Percentiles rank a stretch among this genome's conserved stretches.
Evolutionary conservation across 2,329 filamentous ascomycete genomes (phyloP).

Genomic region (Cadophora sp.): DNA sequence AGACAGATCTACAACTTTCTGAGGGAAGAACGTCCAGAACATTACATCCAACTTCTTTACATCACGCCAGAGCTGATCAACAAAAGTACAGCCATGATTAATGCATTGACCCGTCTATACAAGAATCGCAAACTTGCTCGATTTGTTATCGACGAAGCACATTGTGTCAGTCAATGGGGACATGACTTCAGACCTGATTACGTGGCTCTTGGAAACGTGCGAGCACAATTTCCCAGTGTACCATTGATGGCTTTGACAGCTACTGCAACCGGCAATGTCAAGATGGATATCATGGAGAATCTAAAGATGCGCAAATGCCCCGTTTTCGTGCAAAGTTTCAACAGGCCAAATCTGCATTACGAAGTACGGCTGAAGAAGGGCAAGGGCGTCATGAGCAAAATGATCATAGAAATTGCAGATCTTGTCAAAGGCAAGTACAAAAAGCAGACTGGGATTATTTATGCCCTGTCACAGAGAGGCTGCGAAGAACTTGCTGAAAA

Average conservation of each 20-base stretch:
- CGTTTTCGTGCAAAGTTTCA: slow-evolving; percentile 91
- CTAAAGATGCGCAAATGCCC: slow-evolving; percentile 80
- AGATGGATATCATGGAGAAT: slow-evolving; percentile 89
- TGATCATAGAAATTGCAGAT: slow-evolving; percentile 59
- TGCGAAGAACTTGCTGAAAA: slow-evolving; percentile 81
- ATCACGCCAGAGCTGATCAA: slow-evolving; percentile 97
- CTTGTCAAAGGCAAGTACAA: slow-evolving; percentile 74
- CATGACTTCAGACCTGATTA: slow-evolving; percentile 98
- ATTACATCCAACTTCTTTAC: slow-evolving; percentile 85
- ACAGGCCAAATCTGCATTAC: slow-evolving; percentile 92
- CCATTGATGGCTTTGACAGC: slow-evolving; percentile 95
- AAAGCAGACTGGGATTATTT: slow-evolving; percentile 86
- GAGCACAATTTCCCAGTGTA: slow-evolving; percentile 75
- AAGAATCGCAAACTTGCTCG: slow-evolving; percentile 76
- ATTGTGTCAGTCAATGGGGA: slow-evolving; percentile 99
- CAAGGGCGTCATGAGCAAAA: slow-evolving; percentile 59
- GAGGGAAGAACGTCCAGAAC: slow-evolving; percentile 69
- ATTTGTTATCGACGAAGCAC: slow-evolving; percentile 97
- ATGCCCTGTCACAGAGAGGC: slow-evolving; percentile 84
- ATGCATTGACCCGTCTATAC: slow-evolving; percentile 72
- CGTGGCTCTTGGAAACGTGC: slow-evolving; percentile 80
- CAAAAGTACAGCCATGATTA: slow-evolving; percentile 75
- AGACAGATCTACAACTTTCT: slow-evolving; percentile 70
- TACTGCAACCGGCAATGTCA: slow-evolving; percentile 92
- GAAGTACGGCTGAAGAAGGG: slow-evolving; percentile 78